Percentiles rank a stretch among this genome's conserved stretches.
phyloP scores from a whole-genome alignment of 2,329 filamentous ascomycete genomes.

The Colletotrichum sp. region DNA sequence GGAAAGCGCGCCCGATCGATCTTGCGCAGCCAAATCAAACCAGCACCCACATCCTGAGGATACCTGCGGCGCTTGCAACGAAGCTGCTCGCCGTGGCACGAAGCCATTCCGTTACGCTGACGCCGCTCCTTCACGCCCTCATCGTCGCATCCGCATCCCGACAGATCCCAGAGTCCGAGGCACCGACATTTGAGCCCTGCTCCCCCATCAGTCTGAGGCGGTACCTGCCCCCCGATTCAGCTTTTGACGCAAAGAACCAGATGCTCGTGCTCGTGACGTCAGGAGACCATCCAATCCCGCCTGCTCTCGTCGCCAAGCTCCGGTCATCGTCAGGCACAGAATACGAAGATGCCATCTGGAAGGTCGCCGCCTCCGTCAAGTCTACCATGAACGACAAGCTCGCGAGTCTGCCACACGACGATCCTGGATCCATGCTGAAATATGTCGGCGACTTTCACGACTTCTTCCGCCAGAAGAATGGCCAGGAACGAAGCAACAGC shows the following conservation, averaged over 20 bases:
- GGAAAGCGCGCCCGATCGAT: constrained; percentile 42
- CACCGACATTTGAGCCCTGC: constrained; percentile 36
- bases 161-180: constrained; percentile 36
- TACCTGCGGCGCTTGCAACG: constrained; percentile 32
- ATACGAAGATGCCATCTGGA: constrained; percentile 44
- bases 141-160: constrained; percentile 43
- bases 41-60: constrained; percentile 38
- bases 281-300: constrained; percentile 34
- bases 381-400: constrained; percentile 36
- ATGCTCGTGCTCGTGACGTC: constrained; percentile 47
- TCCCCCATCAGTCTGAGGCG: constrained; percentile 52
- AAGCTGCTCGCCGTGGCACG: constrained; percentile 44
- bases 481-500: constrained; percentile 42
- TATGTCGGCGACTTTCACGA: constrained; percentile 48
- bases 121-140: constrained; percentile 53
- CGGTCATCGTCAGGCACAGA: constrained; percentile 23
- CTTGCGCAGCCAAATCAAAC: constrained; percentile 39
- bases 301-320: constrained; percentile 27
- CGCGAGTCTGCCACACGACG: constrained; percentile 43
- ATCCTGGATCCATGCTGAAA: constrained; percentile 44
- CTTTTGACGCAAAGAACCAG: constrained; percentile 31
- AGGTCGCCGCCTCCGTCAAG: constrained; percentile 38
- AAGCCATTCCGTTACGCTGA: constrained; percentile 48
- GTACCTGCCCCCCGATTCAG: constrained; percentile 30
- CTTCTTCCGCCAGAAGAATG: constrained; percentile 46